Percentiles rank a stretch among this genome's conserved stretches.
phyloP scores from a whole-genome alignment of 352 stramenopile genomes.

The Pythium oligandrum region DNA sequence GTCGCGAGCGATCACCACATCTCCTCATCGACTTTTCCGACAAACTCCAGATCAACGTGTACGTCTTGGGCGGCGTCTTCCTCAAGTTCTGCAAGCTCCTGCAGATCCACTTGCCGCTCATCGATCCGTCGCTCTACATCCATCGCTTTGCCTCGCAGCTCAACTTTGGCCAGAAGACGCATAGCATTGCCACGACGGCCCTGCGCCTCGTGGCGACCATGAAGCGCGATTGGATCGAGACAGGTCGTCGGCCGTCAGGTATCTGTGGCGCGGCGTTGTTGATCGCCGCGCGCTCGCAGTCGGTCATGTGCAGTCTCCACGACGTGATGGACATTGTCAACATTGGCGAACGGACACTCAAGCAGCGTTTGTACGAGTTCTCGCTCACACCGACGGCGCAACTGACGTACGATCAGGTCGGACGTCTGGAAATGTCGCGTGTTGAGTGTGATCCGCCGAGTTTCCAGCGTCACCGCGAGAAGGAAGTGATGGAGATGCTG shows the following conservation, averaged over 20 bases:
- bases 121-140: conserved; percentile 99
- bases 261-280: conserved; percentile 97
- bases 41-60: conserved; percentile 95
- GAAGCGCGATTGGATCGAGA: conserved; percentile 99
- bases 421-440: conserved; percentile 82
- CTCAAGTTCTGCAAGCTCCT: conserved; percentile 92
- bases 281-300: conserved; percentile 95
- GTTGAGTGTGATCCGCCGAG: conserved; percentile 86
- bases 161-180: conserved; percentile 93
- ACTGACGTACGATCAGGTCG: conserved; percentile 95
- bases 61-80: conserved; percentile 83
- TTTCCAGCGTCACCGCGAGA: conserved; percentile 84
- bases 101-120: conserved; percentile 96
- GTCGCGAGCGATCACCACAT: conserved; percentile 96
- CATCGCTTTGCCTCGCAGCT: conserved; percentile 97
- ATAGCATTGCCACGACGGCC: conserved; percentile 93
- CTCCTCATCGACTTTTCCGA: conserved; percentile 99
- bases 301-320: conserved; percentile 83
- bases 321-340: conserved; percentile 91
- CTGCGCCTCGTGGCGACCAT: conserved; percentile 95
- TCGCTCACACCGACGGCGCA: conserved; percentile 92
- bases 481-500: conserved; percentile 89
- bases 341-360: conserved; percentile 96
- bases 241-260: conserved; percentile 93
- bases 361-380: conserved; percentile 96